phyloP scores from a whole-genome alignment of 2,329 filamentous ascomycete genomes.

The Dactylellina cionopaga region DNA sequence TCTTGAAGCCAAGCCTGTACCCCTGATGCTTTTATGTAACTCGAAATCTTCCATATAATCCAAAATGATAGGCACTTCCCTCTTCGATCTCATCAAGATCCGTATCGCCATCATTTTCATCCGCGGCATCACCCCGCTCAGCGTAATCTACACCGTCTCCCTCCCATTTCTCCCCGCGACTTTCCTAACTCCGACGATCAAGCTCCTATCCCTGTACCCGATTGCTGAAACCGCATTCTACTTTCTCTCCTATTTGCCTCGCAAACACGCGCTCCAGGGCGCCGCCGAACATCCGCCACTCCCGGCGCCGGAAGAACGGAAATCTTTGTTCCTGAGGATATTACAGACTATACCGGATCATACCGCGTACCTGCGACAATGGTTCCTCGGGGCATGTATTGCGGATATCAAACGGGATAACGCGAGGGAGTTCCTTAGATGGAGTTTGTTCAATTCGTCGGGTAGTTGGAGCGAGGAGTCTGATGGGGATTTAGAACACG shows the following conservation, averaged over 20 bases:
- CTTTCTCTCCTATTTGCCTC: slow-evolving; percentile 66
- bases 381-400: slow-evolving; percentile 68
- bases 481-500: slow-evolving; percentile 54
- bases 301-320: slow-evolving; percentile 63
- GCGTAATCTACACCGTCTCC: slow-evolving; percentile 63
- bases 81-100: slow-evolving; percentile 62
- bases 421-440: slow-evolving; percentile 70
- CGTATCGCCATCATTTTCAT: slow-evolving; percentile 64
- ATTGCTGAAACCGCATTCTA: slow-evolving; percentile 68
- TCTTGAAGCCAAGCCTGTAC: neutral
- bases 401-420: slow-evolving; percentile 70
- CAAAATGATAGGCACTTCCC: slow-evolving; percentile 48
- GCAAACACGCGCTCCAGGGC: slow-evolving; percentile 65
- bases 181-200: slow-evolving; percentile 57
- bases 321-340: slow-evolving; percentile 66
- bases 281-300: slow-evolving; percentile 65
- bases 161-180: slow-evolving; percentile 58
- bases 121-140: slow-evolving; percentile 65
- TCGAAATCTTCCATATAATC: too few species aligned
- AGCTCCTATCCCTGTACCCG: slow-evolving; percentile 62
- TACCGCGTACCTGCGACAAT: slow-evolving; percentile 67
- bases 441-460: slow-evolving; percentile 68
- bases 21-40: too few species aligned
- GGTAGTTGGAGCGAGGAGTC: slow-evolving; percentile 59
- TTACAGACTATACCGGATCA: slow-evolving; percentile 66